Evolutionary conservation across 768 basidiomycete species (phyloP).

Genomic region (Suillus spraguei): DNA sequence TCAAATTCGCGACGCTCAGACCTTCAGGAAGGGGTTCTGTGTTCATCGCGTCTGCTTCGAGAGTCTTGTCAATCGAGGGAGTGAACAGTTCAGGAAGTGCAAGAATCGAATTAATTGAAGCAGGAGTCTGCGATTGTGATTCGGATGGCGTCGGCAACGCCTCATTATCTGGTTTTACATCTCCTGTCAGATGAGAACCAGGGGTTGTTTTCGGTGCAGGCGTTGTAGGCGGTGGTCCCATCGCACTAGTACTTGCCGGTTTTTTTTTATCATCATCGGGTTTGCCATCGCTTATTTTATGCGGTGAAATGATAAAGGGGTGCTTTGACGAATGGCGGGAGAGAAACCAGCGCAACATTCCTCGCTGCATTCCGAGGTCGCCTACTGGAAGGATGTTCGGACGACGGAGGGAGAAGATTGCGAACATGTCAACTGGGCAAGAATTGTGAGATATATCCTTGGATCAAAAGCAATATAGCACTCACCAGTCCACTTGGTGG

Average conservation of each 20-base stretch:
- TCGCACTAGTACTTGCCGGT: background rate
- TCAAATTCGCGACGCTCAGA: conserved; percentile 56
- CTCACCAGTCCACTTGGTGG: conserved; percentile 62
- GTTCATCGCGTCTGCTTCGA: conserved; percentile 41
- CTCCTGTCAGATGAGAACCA: background rate
- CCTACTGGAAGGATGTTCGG: conserved; percentile 81
- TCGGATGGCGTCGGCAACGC: conserved; percentile 34
- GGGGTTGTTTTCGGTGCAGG: conserved; percentile 9
- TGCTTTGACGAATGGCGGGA: conserved; percentile 58
- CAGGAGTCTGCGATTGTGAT: conserved; percentile 3
- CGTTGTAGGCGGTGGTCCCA: conserved; percentile 3
- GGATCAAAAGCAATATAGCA: conserved; percentile 2
- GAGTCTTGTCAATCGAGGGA: conserved; percentile 63
- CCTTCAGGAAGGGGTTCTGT: conserved; percentile 56
- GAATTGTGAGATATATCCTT: conserved; percentile 13
- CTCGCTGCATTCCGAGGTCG: conserved; percentile 84
- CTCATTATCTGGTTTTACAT: conserved; percentile 25
- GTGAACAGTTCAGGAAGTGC: conserved; percentile 61
- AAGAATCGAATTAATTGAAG: conserved; percentile 22
- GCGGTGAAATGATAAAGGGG: conserved; percentile 49
- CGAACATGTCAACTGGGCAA: conserved; percentile 83
- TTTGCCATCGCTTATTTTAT: conserved; percentile 41
- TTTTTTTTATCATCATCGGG: conserved; percentile 7
- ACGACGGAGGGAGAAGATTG: conserved; percentile 83
- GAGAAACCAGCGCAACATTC: conserved; percentile 68